Conservation (phyloP, 2,329 filamentous ascomycete species). For the Didymella exigua region DNA sequence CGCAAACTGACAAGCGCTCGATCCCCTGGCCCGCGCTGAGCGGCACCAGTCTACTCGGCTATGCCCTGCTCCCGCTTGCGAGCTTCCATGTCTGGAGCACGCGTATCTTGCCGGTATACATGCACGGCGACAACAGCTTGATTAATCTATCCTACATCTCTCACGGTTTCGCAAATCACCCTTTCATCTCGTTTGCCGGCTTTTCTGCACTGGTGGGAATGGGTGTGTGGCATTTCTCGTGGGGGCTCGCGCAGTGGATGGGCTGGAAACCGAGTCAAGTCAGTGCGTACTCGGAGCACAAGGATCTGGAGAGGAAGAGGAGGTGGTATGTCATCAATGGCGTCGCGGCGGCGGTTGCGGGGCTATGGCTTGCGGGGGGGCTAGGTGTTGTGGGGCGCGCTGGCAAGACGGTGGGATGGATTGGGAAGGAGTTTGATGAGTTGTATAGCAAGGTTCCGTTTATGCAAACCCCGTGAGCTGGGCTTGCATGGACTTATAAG, state of each 20-base stretch:
- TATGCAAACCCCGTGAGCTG: constrained; percentile 52
- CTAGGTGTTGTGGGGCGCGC: constrained; percentile 77
- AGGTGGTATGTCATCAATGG: constrained; percentile 76
- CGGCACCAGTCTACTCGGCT: constrained; percentile 74
- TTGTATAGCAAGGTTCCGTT: constrained; percentile 68
- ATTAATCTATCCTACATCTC: constrained; percentile 82
- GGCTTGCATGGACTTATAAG: neutral
- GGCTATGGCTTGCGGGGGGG: constrained; percentile 81
- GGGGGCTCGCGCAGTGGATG: constrained; percentile 85
- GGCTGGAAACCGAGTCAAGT: constrained; percentile 65
- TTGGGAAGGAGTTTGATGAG: constrained; percentile 78
- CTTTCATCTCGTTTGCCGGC: constrained; percentile 67
- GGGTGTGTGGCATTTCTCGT: constrained; percentile 78
- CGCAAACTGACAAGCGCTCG: constrained; percentile 56
- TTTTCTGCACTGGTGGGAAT: constrained; percentile 71
- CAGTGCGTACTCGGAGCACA: constrained; percentile 55
- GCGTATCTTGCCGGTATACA: constrained; percentile 72
- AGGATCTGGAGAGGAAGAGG: constrained; percentile 63
- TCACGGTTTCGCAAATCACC: constrained; percentile 80
- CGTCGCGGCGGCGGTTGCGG: constrained; percentile 61
- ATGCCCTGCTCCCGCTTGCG: constrained; percentile 68
- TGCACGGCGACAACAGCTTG: constrained; percentile 85
- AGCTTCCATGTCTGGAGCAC: constrained; percentile 77
- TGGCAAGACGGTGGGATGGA: constrained; percentile 75
- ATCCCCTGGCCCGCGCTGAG: constrained; percentile 73